Conservation (phyloP, 176 grass and related monocot species). For the Cenchrus purpureus region DNA sequence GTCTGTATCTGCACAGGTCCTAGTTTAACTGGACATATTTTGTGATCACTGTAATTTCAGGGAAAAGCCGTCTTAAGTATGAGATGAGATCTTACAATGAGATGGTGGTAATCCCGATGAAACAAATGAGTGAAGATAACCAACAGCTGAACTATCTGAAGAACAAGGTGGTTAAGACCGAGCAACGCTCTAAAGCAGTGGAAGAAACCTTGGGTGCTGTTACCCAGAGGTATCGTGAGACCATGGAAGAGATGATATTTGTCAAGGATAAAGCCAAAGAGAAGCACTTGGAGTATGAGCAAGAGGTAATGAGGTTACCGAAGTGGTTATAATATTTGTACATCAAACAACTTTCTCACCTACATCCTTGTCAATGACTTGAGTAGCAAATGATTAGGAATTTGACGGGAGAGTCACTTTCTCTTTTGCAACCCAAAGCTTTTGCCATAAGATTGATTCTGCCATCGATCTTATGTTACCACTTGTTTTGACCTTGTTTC, state of each 20-base stretch:
- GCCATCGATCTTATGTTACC: constrained; percentile 18
- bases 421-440: neutral
- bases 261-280: constrained; percentile 60
- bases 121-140: constrained; percentile 90
- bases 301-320: constrained; percentile 61
- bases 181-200: constrained; percentile 65
- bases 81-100: constrained; percentile 88
- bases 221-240: constrained; percentile 61
- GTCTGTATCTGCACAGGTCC: too few relatives aligned
- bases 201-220: constrained; percentile 57
- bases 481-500: constrained; percentile 17
- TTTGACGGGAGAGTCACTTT: neutral
- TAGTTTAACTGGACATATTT: constrained; percentile 36
- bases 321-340: neutral
- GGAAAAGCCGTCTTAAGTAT: constrained; percentile 70
- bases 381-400: neutral
- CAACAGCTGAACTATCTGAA: constrained; percentile 70
- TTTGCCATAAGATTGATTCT: constrained; percentile 9
- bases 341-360: neutral
- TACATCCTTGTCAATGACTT: constrained; percentile 9
- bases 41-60: constrained; percentile 47
- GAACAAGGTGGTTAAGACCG: constrained; percentile 63
- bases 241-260: constrained; percentile 47
- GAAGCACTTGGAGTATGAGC: constrained; percentile 71
- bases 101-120: constrained; percentile 84